Evolutionary conservation across 2,329 filamentous ascomycete species (phyloP), one percentile per base, ranked within the genome.

Genomic region (Blastomyces silverae): DNA sequence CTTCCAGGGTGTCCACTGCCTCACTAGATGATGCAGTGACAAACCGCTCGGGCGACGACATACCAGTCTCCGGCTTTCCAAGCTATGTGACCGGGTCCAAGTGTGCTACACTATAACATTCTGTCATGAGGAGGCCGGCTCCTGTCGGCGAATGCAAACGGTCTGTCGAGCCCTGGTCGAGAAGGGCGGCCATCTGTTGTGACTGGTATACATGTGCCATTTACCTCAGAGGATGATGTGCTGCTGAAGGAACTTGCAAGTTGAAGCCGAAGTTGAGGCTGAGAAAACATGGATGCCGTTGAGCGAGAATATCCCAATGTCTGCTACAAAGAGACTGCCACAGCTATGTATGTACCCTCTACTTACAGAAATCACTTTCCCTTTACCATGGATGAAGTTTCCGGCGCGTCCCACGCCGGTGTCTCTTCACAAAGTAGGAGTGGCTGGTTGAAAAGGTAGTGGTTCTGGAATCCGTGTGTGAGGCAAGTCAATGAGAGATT

Each of bases 81-180:
- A 62, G 59, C 48, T 37, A 62, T 42, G 5, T 62, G 22, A 46
- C 13, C 59, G 25, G 48, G 44, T 62, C 34, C 44, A 62, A 52
- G 59, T 62, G 59, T 62, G 44, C 31, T 63, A 63, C 31, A 63
- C 61, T 63, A 55, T 63, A 56, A 63, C 61, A 63, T 63, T 63
- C 37, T 63, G 55, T 56, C 48, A 63, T 25, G 61, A 63, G 31
- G 39, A 63, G 48, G 22, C 48, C 11, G 50, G 34, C 28, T 34
- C 20, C 50, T 63, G 55, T 63, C 48, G 31, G 52, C 48, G 11
- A 62, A 62, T 25, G 34, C 61, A 53, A 55, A 52, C 61, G 31
- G 50, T 52, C 34, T 53, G 48, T 62, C 34, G 7, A 62, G 61
- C 34, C 44, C n/a, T 15, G 31, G 44, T 62, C 31, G 46, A 34